Base-by-base conservation (phyloP, 2,329 filamentous ascomycete genomes). In the Ilyonectria mors-panacis region DNA sequence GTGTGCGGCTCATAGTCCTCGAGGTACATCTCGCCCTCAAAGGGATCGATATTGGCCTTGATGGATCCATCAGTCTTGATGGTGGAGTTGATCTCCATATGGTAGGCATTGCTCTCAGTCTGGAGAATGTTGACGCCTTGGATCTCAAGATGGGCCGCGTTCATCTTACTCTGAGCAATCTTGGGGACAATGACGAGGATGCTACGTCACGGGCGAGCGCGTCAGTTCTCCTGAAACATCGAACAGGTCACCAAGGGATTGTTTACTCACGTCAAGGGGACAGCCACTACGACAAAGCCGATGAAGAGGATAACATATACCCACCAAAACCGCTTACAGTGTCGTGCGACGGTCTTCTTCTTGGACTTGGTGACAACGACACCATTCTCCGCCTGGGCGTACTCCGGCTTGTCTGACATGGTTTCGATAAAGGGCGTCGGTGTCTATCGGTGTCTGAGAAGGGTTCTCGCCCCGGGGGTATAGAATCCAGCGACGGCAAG, bases 301-400 rank as follows among this genome's bases (percentile, higher is more conserved):
- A 86, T 75, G 58, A 89, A 77, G 17, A 83, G 76, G 65, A 91
- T 80, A 65, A 91, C 77, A 72, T 90, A 84, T 69, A 84, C 73
- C 89, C 89, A 92, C 90, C 89, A 92, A 73, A 86, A 90, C 71
- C 81, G 84, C 75, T 79, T 84, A 77, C 85, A 86, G 76, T 89
- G 87, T 53, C 83, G 80, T 62, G 80, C 79, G 70, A 81, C 80
- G 33, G 77, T 77, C 66, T 81, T 79, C 69, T 79, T 82, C 76
- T 82, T 83, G 70, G 53, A 68, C 73, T 50, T 75, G 48, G 67
- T 30, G 53, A 72, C 71, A 53, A 72, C 71, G 55, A 75, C 67
- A 56, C 71, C 75, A 58, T 70, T 70, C 73, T 85, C 82, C 44
- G 75, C 73, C 76, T 82, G 79, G 28, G 75, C 71, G 63, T 78